Conservation (phyloP, 2,329 filamentous ascomycete species). For the Lasiodiplodia citricola region DNA sequence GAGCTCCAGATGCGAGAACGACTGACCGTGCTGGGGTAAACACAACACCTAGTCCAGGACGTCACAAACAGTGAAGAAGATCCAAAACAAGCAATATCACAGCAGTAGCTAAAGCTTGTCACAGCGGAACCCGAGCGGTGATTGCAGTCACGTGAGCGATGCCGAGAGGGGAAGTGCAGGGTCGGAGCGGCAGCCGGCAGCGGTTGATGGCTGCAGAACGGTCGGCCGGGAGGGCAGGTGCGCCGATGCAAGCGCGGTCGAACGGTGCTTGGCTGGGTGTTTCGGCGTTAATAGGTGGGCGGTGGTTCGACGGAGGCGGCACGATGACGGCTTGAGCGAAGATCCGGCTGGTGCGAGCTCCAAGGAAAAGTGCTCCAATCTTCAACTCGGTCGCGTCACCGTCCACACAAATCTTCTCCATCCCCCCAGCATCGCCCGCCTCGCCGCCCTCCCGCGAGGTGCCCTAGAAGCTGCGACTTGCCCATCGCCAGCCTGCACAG, state of each 20-base stretch:
- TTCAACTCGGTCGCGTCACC: constrained; percentile 18
- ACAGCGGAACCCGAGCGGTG: background rate
- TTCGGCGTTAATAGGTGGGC: constrained; percentile 17
- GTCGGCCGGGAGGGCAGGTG: background rate
- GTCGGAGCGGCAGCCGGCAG: background rate
- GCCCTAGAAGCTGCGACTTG: constrained; percentile 4
- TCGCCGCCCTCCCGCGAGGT: background rate
- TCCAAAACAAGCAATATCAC: background rate
- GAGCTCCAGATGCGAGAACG: constrained; percentile 28
- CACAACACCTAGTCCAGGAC: background rate
- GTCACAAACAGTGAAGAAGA: constrained; percentile 30
- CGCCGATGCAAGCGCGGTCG: constrained; percentile 2
- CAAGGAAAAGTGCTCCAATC: constrained; percentile 27
- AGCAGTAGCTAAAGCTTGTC: constrained; percentile 35
- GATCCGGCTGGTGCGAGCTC: constrained; percentile 22
- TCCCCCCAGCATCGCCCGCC: constrained; percentile 17
- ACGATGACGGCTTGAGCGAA: constrained; percentile 24
- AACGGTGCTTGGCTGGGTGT: constrained; percentile 14
- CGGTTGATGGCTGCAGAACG: background rate
- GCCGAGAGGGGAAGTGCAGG: constrained; percentile 10
- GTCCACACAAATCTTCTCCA: constrained; percentile 17
- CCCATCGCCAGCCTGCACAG: background rate
- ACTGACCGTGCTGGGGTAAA: background rate
- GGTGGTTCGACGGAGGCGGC: constrained; percentile 22
- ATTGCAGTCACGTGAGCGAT: background rate